These are phyloP conservation scores for Chrysanthemum makinoi DNA, from an alignment of 129 eudicot genomes.

Conservation along the genomic window DNA sequence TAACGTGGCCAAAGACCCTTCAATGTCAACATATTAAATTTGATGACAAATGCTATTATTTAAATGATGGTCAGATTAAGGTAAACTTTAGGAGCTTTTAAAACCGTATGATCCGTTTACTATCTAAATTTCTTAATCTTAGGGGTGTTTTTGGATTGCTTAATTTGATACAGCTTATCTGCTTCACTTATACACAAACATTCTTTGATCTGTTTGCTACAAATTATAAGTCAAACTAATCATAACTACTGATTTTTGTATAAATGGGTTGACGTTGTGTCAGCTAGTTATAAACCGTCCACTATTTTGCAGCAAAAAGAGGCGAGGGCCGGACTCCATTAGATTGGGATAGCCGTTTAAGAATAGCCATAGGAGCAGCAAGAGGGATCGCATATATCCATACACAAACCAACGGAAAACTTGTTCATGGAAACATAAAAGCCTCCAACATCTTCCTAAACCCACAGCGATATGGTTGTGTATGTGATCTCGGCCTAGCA, in stretches of 20 bases:
- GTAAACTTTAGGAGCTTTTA: too few relatives aligned
- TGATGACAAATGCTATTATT: too few relatives aligned
- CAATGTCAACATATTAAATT: too few relatives aligned
- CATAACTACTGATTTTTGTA: neutral
- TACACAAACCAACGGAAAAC: conserved; percentile 51
- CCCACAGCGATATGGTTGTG: conserved; percentile 56
- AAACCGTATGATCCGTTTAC: too few relatives aligned
- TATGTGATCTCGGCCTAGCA: conserved; percentile 74
- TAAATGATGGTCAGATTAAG: too few relatives aligned
- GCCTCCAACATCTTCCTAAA: conserved; percentile 81
- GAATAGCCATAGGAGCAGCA: conserved; percentile 77
- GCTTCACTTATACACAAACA: too few relatives aligned
- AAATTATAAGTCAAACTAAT: neutral
- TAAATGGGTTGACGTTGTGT: neutral
- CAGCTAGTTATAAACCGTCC: neutral
- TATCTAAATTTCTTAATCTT: too few relatives aligned
- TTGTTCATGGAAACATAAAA: conserved; percentile 91
- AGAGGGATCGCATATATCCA: conserved; percentile 86
- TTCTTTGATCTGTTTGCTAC: too few relatives aligned
- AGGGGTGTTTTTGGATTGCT: too few relatives aligned
- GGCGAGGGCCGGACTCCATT: conserved; percentile 56
- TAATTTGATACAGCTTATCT: too few relatives aligned
- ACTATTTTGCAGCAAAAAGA: conserved; percentile 52
- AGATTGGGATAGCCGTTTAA: conserved; percentile 79
- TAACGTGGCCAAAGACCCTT: too few relatives aligned